Percentiles rank a stretch among this genome's conserved stretches.
These are phyloP conservation scores for Neurospora sp. DNA, from an alignment of 495 filamentous ascomycete genomes.

Conservation along the genomic window DNA sequence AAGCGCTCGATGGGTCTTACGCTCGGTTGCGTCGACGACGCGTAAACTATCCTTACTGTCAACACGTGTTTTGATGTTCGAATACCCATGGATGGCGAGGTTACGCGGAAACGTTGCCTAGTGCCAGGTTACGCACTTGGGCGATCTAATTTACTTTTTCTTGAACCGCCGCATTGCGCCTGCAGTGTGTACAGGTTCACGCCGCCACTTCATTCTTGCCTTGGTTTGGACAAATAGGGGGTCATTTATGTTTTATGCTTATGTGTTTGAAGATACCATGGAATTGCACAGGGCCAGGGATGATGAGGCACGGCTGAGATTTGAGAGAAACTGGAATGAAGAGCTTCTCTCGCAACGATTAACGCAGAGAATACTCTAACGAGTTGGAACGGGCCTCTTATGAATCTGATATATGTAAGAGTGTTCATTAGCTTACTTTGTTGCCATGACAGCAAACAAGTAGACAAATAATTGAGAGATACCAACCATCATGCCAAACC, in stretches of 20 bases:
- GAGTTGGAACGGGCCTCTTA: not conserved
- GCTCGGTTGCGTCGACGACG: slow-evolving; percentile 10
- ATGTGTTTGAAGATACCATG: slow-evolving; percentile 4
- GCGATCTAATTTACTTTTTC: not conserved
- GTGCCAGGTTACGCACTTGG: not conserved
- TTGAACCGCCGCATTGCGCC: not conserved
- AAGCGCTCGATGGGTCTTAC: slow-evolving; percentile 8
- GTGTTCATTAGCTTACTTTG: not conserved
- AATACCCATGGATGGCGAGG: not conserved
- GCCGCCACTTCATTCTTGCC: not conserved
- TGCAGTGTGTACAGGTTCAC: not conserved
- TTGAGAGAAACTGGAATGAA: not conserved
- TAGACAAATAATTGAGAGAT: not conserved
- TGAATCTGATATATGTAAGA: not conserved
- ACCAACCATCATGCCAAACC: not conserved
- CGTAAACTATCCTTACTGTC: not conserved
- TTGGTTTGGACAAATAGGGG: not conserved
- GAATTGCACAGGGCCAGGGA: not conserved
- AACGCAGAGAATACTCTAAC: not conserved
- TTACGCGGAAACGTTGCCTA: not conserved
- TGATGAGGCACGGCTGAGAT: not conserved
- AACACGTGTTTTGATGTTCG: not conserved
- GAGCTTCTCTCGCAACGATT: not conserved
- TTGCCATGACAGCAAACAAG: not conserved
- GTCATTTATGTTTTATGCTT: not conserved